phyloP scores from a whole-genome alignment of 2,329 filamentous ascomycete genomes.

The Capronia americana region DNA sequence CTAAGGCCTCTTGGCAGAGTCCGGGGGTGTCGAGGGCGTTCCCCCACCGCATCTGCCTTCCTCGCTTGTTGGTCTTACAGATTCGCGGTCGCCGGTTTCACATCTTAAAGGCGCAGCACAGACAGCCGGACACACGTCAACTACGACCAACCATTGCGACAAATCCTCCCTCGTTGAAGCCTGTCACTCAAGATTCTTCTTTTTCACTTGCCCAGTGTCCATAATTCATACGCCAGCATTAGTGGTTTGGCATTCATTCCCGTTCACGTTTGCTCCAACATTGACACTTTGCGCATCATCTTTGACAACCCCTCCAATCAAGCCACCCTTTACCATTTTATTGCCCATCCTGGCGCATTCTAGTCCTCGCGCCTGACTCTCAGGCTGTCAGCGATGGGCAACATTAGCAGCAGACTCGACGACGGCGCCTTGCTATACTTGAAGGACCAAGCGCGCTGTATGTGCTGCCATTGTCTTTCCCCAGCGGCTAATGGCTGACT shows the following conservation, averaged over 20 bases:
- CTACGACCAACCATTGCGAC: conserved; percentile 51
- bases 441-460: conserved; percentile 91
- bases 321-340: not conserved
- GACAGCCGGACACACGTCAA: conserved; percentile 14
- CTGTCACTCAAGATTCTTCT: conserved; percentile 13
- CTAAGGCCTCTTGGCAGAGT: conserved; percentile 2
- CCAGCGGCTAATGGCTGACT: conserved; percentile 28
- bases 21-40: not conserved
- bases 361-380: conserved; percentile 17
- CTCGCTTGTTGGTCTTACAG: conserved; percentile 9
- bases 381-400: conserved; percentile 71
- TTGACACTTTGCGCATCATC: conserved; percentile 17
- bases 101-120: conserved; percentile 21
- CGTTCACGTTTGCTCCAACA: conserved; percentile 17
- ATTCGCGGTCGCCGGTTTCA: conserved; percentile 18
- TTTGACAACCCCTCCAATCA: not conserved
- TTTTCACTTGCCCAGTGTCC: conserved; percentile 18
- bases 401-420: conserved; percentile 85
- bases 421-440: conserved; percentile 81
- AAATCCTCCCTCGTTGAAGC: conserved; percentile 3
- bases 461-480: conserved; percentile 48
- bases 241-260: conserved; percentile 17
- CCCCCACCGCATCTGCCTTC: conserved; percentile 15
- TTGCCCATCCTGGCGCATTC: conserved; percentile 30
- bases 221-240: conserved; percentile 9